A percentile compares a stretch with the other conserved stretches of the same genome.
phyloP scores from a whole-genome alignment of 2,329 filamentous ascomycete species.

The Aspergillus alliaceus region DNA sequence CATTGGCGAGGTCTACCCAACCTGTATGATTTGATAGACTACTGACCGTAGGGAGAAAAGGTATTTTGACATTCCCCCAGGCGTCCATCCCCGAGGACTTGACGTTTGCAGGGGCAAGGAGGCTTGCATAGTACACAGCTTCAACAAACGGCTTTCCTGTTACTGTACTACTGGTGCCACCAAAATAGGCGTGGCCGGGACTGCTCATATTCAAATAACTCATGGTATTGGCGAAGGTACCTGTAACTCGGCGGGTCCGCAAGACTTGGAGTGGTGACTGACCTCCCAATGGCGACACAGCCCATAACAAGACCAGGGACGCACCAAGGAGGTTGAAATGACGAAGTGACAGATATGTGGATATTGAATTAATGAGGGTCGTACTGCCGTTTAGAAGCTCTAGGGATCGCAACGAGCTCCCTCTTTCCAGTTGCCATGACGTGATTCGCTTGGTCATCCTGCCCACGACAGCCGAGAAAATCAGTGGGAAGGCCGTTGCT shows the following conservation, averaged over 20 bases:
- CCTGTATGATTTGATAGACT: no score
- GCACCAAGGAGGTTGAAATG: not conserved
- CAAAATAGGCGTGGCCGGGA: no score
- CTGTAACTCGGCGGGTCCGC: not conserved
- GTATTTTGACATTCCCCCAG: no score
- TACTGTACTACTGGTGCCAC: no score
- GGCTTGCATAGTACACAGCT: no score
- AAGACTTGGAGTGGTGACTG: constrained; percentile 4
- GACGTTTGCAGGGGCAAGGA: no score
- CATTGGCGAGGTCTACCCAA: no score
- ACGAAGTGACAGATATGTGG: not conserved
- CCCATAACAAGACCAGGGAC: not conserved
- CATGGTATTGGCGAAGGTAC: no score
- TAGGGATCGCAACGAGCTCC: not conserved
- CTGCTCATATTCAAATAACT: no score
- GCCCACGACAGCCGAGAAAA: not conserved
- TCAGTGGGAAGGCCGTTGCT: not conserved
- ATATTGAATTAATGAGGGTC: not conserved
- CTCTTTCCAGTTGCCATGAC: not conserved
- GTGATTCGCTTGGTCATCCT: not conserved
- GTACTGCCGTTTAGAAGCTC: not conserved
- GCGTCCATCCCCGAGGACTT: no score
- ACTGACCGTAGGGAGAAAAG: no score
- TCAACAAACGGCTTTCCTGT: no score
- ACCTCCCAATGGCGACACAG: not conserved